Percentiles rank a stretch among this genome's conserved stretches.
Evolutionary conservation across 208 protist genomes (phyloP).

Genomic region (Kentomonas sorsogonicus): DNA sequence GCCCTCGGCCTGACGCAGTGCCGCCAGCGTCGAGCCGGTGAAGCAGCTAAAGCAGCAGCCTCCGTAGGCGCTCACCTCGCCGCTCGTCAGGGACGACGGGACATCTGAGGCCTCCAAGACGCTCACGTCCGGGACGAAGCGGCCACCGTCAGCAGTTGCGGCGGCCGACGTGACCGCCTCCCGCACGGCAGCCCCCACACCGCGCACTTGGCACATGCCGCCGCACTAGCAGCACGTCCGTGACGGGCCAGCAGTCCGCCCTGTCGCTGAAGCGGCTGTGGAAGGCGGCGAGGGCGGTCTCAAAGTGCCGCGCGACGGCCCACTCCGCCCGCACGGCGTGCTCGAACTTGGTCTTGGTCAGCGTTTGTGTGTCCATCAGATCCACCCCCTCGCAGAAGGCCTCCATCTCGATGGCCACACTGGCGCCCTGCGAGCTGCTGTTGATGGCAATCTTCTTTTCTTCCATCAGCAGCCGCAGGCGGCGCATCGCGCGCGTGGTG

Average conservation of each 20-base stretch:
- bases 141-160: too few relatives aligned
- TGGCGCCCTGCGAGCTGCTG: conserved; percentile 44
- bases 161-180: too few relatives aligned
- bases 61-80: conserved; percentile 56
- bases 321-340: conserved; percentile 60
- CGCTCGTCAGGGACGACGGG: conserved; percentile 49
- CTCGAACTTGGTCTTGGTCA: conserved; percentile 62
- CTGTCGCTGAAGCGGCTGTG: conserved; percentile 15
- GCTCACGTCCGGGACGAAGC: neutral
- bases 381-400: conserved; percentile 86
- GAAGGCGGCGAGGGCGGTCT: conserved; percentile 49
- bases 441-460: conserved; percentile 80
- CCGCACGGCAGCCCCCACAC: conserved; percentile 43
- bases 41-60: conserved; percentile 72
- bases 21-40: too few relatives aligned
- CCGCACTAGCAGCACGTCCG: conserved; percentile 60
- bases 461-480: conserved; percentile 52
- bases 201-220: conserved; percentile 74
- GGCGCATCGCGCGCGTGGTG: conserved; percentile 61
- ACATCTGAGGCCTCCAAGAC: conserved; percentile 31
- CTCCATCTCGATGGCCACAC: conserved; percentile 78
- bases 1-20: too few relatives aligned
- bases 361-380: conserved; percentile 67
- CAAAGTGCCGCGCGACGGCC: conserved; percentile 52
- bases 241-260: conserved; percentile 21